phyloP scores from a whole-genome alignment of 2,329 filamentous ascomycete species.

The Alternaria infectoria region DNA sequence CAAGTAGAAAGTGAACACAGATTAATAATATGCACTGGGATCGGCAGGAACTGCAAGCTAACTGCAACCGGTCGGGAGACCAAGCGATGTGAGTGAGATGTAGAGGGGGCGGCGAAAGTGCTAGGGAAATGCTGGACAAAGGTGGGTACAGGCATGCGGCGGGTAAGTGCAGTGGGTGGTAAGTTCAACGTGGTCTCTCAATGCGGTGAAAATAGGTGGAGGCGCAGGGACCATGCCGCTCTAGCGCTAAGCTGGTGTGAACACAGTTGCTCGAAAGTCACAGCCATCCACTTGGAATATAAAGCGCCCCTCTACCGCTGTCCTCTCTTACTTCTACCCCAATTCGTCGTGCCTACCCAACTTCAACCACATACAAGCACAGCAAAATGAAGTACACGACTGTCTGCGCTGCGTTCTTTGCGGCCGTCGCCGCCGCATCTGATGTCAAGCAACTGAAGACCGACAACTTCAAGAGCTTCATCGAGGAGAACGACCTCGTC shows the following conservation, averaged over 20 bases:
- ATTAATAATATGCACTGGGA: slow-evolving; percentile 35
- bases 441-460: slow-evolving; percentile 86
- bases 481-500: slow-evolving; percentile 85
- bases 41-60: slow-evolving; percentile 21
- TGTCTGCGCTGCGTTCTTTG: slow-evolving; percentile 52
- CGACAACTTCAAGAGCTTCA: slow-evolving; percentile 85
- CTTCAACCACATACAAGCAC: slow-evolving; percentile 15
- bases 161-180: slow-evolving; percentile 4
- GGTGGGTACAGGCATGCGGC: slow-evolving; percentile 7
- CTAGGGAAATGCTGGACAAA: neutral
- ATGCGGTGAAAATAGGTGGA: slow-evolving; percentile 7
- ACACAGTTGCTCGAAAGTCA: slow-evolving; percentile 17
- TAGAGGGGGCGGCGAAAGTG: slow-evolving; percentile 1
- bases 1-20: slow-evolving; percentile 15
- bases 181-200: slow-evolving; percentile 33
- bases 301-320: slow-evolving; percentile 21
- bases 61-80: slow-evolving; percentile 10
- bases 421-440: slow-evolving; percentile 69
- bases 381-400: slow-evolving; percentile 45
- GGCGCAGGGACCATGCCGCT: slow-evolving; percentile 7
- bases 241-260: neutral
- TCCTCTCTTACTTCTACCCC: slow-evolving; percentile 23
- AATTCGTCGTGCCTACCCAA: slow-evolving; percentile 14
- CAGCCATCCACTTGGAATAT: slow-evolving; percentile 28
- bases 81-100: neutral